Percentiles rank a stretch among this genome's conserved stretches.
Evolutionary conservation across 73 alveolate genomes (phyloP).

Genomic region (Uronychia binucleata): DNA sequence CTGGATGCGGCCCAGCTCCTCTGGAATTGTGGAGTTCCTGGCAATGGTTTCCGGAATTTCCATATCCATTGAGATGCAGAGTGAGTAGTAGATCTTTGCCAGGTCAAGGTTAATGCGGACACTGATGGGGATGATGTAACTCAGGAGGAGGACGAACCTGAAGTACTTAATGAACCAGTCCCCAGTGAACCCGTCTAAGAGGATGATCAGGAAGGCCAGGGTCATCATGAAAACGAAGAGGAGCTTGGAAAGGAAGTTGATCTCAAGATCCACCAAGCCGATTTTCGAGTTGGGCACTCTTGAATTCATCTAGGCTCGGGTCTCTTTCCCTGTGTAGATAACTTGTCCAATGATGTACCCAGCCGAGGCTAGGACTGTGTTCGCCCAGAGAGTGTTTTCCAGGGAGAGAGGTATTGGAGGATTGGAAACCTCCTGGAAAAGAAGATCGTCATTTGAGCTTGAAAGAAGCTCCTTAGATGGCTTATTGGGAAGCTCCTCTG

Average conservation of each 20-base stretch:
- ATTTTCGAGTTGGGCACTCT: conserved; percentile 66
- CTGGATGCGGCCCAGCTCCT: conserved; percentile 90
- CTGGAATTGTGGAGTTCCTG: conserved; percentile 93
- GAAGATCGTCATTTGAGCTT: conserved; percentile 43
- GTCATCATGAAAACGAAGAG: conserved; percentile 75
- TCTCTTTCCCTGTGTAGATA: conserved; percentile 90
- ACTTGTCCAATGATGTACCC: conserved; percentile 85
- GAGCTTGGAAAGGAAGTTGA: conserved; percentile 80
- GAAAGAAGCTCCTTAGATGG: conserved; percentile 35
- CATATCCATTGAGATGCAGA: conserved; percentile 70
- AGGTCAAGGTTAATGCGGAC: conserved; percentile 88
- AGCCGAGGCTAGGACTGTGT: conserved; percentile 88
- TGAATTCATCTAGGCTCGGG: conserved; percentile 82
- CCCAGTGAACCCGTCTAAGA: conserved; percentile 60
- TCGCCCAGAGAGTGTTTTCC: conserved; percentile 91
- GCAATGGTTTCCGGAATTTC: conserved; percentile 89
- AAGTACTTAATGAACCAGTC: conserved; percentile 58
- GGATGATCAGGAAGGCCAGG: conserved; percentile 66
- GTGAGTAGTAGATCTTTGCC: conserved; percentile 79
- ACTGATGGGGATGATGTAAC: conserved; percentile 87
- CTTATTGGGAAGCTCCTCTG: conserved; percentile 31
- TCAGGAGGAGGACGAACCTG: conserved; percentile 79
- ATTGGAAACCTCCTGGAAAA: conserved; percentile 45
- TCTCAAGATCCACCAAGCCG: conserved; percentile 81
- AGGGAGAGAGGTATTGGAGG: conserved; percentile 42